Evolutionary conservation across 2,329 filamentous ascomycete genomes (phyloP).

Genomic region (Hymenotorrendiella dingleyae): DNA sequence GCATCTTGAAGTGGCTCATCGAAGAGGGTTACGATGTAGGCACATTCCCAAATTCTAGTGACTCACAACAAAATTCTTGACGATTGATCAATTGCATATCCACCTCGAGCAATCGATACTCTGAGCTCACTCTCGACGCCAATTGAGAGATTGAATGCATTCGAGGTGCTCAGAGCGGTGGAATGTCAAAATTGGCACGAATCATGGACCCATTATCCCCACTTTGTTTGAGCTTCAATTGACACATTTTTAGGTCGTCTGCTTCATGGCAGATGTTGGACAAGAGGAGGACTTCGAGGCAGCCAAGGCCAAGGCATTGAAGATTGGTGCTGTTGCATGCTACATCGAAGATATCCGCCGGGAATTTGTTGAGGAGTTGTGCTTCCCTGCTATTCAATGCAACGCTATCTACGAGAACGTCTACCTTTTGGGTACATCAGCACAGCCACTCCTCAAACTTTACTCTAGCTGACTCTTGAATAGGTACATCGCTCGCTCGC

Average conservation of each 20-base stretch:
- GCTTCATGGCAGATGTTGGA: slow-evolving; percentile 63
- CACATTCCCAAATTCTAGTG: neutral
- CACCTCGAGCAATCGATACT: too few species aligned
- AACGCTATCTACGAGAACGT: slow-evolving; percentile 64
- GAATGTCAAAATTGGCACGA: too few species aligned
- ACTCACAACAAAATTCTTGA: too few species aligned
- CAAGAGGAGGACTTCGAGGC: slow-evolving; percentile 71
- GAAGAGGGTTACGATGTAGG: slow-evolving; percentile 43
- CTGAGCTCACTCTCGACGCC: too few species aligned
- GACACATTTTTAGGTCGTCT: slow-evolving; percentile 23
- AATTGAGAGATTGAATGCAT: too few species aligned
- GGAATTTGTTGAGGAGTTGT: slow-evolving; percentile 73
- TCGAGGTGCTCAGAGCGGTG: too few species aligned
- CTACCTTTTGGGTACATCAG: slow-evolving; percentile 48
- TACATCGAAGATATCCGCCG: slow-evolving; percentile 57
- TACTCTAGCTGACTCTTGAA: slow-evolving; percentile 1
- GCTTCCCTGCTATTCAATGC: slow-evolving; percentile 70
- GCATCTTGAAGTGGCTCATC: slow-evolving; percentile 40
- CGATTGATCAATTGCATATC: too few species aligned
- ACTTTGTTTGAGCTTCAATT: neutral
- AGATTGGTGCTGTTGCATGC: slow-evolving; percentile 33
- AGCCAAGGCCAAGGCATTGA: slow-evolving; percentile 64
- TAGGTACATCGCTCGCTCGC: slow-evolving; percentile 57
- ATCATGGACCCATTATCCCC: too few species aligned
- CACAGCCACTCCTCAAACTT: slow-evolving; percentile 4